Percentiles rank a stretch among this genome's conserved stretches.
Evolutionary conservation across 2,329 filamentous ascomycete genomes (phyloP).

Genomic region (Ophiostoma tasmaniense): DNA sequence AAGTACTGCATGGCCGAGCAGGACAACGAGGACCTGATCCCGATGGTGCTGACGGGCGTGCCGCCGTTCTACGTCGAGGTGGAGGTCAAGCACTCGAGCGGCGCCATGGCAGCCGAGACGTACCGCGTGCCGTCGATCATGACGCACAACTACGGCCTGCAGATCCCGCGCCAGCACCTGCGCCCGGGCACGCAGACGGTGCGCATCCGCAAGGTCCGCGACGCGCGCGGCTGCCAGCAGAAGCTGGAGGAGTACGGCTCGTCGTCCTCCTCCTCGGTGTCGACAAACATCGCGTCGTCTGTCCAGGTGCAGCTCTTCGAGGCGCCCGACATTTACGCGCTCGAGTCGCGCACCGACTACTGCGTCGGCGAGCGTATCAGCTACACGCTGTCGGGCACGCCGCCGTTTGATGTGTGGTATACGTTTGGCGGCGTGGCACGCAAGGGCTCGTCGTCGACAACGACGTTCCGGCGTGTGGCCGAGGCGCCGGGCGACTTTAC

Average conservation of each 20-base stretch:
- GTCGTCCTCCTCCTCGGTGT: constrained; percentile 52
- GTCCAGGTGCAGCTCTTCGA: constrained; percentile 91
- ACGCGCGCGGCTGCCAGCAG: constrained; percentile 76
- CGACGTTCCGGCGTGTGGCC: constrained; percentile 85
- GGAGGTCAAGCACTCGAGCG: constrained; percentile 85
- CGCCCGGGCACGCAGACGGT: constrained; percentile 85
- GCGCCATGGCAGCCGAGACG: constrained; percentile 67
- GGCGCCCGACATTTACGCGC: constrained; percentile 78
- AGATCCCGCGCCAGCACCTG: constrained; percentile 75
- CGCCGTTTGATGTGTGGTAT: constrained; percentile 90
- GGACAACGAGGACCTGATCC: constrained; percentile 75
- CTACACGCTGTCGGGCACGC: constrained; percentile 81
- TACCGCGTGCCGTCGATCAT: constrained; percentile 75
- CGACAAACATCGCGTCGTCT: constrained; percentile 40
- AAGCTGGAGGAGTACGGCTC: constrained; percentile 36
- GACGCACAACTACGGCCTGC: constrained; percentile 65
- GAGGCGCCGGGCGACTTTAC: constrained; percentile 83
- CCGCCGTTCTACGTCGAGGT: constrained; percentile 87
- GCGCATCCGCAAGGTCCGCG: constrained; percentile 80
- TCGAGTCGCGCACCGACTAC: constrained; percentile 78
- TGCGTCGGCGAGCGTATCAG: constrained; percentile 93
- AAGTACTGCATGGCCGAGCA: constrained; percentile 88
- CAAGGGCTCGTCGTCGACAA: constrained; percentile 70
- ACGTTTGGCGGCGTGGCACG: constrained; percentile 70
- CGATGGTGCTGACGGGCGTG: constrained; percentile 67